These are phyloP conservation scores for Dacryopinax primogenitus DNA, from an alignment of 768 basidiomycete genomes.

Conservation along the genomic window DNA sequence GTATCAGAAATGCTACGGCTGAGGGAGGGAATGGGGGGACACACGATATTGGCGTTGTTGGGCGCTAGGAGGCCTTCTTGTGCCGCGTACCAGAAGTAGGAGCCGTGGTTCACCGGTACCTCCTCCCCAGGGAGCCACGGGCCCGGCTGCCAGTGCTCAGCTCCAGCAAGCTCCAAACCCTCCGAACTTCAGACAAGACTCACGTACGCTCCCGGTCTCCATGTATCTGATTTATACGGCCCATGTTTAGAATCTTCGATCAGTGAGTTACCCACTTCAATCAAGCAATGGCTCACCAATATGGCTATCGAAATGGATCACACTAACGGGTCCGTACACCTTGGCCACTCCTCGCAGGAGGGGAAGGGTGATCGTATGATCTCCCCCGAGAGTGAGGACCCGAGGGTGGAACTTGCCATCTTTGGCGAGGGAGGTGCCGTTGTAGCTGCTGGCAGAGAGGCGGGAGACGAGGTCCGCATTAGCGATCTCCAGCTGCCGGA, in stretches of 20 bases:
- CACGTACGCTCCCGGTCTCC: constrained; percentile 15
- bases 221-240: constrained; percentile 2
- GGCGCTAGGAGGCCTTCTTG: constrained; percentile 26
- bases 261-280: background rate
- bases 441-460: background rate
- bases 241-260: constrained; percentile 7
- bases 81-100: constrained; percentile 28
- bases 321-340: constrained; percentile 27
- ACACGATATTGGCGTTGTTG: constrained; percentile 26
- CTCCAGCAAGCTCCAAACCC: background rate
- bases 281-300: background rate
- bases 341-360: constrained; percentile 24
- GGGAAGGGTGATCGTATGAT: constrained; percentile 26
- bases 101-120: constrained; percentile 25
- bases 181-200: background rate
- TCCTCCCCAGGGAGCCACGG: constrained; percentile 26
- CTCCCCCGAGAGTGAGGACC: constrained; percentile 26
- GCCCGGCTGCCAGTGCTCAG: constrained; percentile 15
- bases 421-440: constrained; percentile 22
- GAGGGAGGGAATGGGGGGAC: background rate
- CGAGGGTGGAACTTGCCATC: constrained; percentile 29
- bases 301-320: constrained; percentile 28
- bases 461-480: constrained; percentile 17
- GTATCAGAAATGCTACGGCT: background rate
- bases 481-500: constrained; percentile 27